Evolutionary conservation across 75 land plant genomes (phyloP).

Genomic region (Pseudotsuga menziesii): DNA sequence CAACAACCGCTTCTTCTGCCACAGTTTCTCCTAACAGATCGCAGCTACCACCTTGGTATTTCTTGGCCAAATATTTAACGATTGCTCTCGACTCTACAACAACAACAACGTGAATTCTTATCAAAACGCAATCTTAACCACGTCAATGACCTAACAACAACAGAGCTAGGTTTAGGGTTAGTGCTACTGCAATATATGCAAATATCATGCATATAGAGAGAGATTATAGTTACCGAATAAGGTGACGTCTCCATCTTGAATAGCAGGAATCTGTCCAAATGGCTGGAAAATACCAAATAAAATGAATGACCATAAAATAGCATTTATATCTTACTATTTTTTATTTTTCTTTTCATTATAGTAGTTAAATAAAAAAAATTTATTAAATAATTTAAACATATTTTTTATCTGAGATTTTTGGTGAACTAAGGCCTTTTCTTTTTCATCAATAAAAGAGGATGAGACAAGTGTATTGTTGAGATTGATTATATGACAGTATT

Average conservation of each 20-base stretch:
- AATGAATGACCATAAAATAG: neutral
- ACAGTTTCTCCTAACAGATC: slow-evolving; percentile 14
- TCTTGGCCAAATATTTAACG: slow-evolving; percentile 23
- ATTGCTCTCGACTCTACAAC: slow-evolving; percentile 54
- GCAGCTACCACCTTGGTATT: slow-evolving; percentile 23
- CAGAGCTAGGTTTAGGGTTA: no score
- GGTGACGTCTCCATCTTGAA: slow-evolving; percentile 38
- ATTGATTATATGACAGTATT: no score
- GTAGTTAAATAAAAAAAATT: no score
- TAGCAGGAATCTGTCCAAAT: slow-evolving; percentile 47
- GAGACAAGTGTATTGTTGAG: no score
- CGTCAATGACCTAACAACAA: neutral
- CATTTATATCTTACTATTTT: neutral
- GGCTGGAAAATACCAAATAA: slow-evolving; percentile 31
- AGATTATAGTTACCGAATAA: slow-evolving; percentile 59
- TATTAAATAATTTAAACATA: no score
- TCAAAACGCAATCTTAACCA: neutral
- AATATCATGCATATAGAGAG: no score
- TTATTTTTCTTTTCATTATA: no score
- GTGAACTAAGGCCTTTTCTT: no score
- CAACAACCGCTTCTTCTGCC: slow-evolving; percentile 33
- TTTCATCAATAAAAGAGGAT: no score
- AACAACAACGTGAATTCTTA: neutral
- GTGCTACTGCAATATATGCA: no score
- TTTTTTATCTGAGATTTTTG: no score